A percentile compares a stretch with the other conserved stretches of the same genome.
phyloP scores from a whole-genome alignment of 1,284 basidiomycete species.

The Fomes fomentarius region DNA sequence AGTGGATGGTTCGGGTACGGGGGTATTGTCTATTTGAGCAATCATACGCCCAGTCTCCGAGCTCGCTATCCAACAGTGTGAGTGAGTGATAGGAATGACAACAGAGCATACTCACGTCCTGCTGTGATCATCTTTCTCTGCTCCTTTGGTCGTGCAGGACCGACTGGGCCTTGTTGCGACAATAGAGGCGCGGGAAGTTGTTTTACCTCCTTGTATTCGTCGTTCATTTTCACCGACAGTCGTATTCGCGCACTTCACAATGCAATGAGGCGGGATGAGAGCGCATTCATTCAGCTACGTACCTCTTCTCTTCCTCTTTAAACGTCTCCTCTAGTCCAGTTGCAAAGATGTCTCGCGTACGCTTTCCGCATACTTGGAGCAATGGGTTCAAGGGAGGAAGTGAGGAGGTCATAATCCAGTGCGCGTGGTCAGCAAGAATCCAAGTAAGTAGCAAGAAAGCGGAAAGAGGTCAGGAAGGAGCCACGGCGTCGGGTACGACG shows the following conservation, averaged over 20 bases:
- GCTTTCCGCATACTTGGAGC: constrained; percentile 62
- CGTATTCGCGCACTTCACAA: constrained; percentile 72
- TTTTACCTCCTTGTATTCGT: constrained; percentile 90
- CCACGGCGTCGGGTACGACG: constrained; percentile 1
- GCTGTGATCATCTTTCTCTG: constrained; percentile 72
- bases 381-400: constrained; percentile 73
- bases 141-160: constrained; percentile 72
- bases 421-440: neutral
- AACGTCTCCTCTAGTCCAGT: constrained; percentile 62
- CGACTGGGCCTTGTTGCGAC: constrained; percentile 80
- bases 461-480: neutral
- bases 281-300: too few species aligned
- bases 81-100: neutral
- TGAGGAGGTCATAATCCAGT: constrained; percentile 49
- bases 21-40: constrained; percentile 70
- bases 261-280: too few species aligned
- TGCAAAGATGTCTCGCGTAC: constrained; percentile 71
- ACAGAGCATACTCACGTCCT: constrained; percentile 53
- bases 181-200: constrained; percentile 83
- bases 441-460: neutral
- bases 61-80: constrained; percentile 36
- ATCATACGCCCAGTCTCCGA: constrained; percentile 64
- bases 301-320: constrained; percentile 74
- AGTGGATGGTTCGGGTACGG: constrained; percentile 62
- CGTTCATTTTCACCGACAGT: constrained; percentile 74